Base-by-base conservation (phyloP, 148 eudicot species). In the Polygonum maritimum region DNA sequence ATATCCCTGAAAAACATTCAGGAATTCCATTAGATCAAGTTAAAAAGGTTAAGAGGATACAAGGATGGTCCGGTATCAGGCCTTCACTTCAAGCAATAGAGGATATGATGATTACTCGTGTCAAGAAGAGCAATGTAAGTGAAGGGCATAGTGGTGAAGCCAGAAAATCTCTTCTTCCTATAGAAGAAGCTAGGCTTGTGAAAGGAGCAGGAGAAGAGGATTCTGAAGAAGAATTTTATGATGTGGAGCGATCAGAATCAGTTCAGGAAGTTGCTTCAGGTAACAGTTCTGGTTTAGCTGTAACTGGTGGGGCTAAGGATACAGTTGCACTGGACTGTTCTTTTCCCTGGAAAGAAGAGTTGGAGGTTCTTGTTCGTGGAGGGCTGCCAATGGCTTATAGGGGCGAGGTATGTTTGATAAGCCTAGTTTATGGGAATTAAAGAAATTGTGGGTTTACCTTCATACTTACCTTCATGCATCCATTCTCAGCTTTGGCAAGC, bases 381-480 rank as follows among this genome's bases (percentile, higher is more conserved):
- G 98, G 98, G 67, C 87, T 94, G 69, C 98, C 98, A 35, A 94
- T 90, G 98, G 98, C 98, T 80, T 85, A 90, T 41, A 89, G 98
- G 78, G 98, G 98, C 79, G 98, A 94, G 97, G 98, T 94, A 84
- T 48, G 52, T 10, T 44, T 18, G 15, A 22, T 49, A 75, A 35
- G 4, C 7, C 39, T 5, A 44, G 12, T 19, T 21, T 10, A 12
- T 19, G 6, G 21, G 45, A 3, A 35, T 63, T 35, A 18, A 65
- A 65, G 41, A 67, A 14, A 15, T 65, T 67, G 3, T 67, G 44
- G 71, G 21, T 60, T 9, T 26, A 31, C 4, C 67, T 60, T 60
- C 69, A 60, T 60, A 60, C 71, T 67, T 14, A 67, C 8, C 44
- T 71, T 48, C 76, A 49, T 21, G 41, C 45, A 76, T 51, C 51